These are phyloP conservation scores for Cladorrhinum sp. DNA, from an alignment of 2,329 filamentous ascomycete species.

Conservation along the genomic window DNA sequence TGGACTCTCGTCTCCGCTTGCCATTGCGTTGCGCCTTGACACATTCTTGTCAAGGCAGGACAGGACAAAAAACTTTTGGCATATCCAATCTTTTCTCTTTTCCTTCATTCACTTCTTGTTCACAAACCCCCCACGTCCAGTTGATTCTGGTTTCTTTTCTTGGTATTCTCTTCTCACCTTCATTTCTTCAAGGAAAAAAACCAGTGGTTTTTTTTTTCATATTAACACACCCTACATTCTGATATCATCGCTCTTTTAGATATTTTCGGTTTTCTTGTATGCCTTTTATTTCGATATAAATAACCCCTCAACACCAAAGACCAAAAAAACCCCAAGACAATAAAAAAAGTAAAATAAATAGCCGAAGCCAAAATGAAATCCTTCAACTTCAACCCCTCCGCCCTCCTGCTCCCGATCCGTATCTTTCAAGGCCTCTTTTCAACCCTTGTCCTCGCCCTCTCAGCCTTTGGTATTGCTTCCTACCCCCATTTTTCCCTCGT, in stretches of 20 bases:
- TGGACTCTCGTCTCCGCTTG: neutral
- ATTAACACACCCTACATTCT: neutral
- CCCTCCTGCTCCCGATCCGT: slow-evolving; percentile 42
- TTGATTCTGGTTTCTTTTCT: neutral
- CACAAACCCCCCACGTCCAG: neutral
- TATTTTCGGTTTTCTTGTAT: neutral
- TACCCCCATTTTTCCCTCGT: neutral
- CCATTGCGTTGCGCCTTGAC: neutral
- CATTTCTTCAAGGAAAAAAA: neutral
- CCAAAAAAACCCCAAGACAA: neutral
- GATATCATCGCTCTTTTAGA: neutral
- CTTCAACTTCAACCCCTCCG: slow-evolving; percentile 34
- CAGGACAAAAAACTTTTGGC: neutral
- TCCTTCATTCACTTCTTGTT: neutral
- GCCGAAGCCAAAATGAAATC: too few species aligned
- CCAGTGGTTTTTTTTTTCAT: neutral
- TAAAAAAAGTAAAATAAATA: neutral
- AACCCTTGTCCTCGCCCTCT: slow-evolving; percentile 46
- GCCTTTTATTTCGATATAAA: neutral
- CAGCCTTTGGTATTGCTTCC: slow-evolving; percentile 44
- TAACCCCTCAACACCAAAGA: neutral
- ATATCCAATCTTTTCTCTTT: neutral
- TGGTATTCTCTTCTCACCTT: too few species aligned
- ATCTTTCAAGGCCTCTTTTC: slow-evolving; percentile 45
- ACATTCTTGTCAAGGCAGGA: neutral